Percentiles rank a stretch among this genome's conserved stretches.
Conservation (phyloP, 192 early-diverging fungal species). For the Rhizophagus clarus region DNA sequence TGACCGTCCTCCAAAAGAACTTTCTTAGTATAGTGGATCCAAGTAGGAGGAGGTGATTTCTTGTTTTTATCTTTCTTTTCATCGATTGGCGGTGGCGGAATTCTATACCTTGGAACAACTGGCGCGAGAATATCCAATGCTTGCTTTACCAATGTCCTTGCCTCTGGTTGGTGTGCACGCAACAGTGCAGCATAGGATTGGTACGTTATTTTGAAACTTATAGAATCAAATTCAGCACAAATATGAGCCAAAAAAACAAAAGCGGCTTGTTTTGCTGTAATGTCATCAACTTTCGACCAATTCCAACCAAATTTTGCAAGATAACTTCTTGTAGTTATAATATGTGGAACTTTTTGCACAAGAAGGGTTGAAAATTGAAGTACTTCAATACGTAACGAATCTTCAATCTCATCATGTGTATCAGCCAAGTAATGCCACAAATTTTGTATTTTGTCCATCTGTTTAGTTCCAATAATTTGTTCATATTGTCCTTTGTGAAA, state of each 20-base stretch:
- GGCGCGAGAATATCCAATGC: conserved; percentile 93
- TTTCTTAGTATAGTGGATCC: conserved; percentile 85
- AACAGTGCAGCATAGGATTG: conserved; percentile 80
- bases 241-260: conserved; percentile 93
- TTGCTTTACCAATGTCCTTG: conserved; percentile 85
- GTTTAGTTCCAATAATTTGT: conserved; percentile 60
- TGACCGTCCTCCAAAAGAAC: conserved; percentile 95
- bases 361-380: conserved; percentile 91
- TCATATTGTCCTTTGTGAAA: conserved; percentile 56
- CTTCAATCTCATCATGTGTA: conserved; percentile 60
- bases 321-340: conserved; percentile 45
- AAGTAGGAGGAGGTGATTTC: conserved; percentile 57
- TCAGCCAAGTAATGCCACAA: conserved; percentile 58
- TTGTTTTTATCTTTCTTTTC: conserved; percentile 21
- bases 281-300: conserved; percentile 81
- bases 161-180: conserved; percentile 88
- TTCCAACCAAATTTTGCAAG: conserved; percentile 79
- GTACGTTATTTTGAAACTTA: conserved; percentile 60
- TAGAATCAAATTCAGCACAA: conserved; percentile 89
- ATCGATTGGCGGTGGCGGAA: neutral
- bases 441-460: conserved; percentile 61
- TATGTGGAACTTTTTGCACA: conserved; percentile 76
- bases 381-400: conserved; percentile 79
- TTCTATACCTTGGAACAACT: conserved; percentile 70
- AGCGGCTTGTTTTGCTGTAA: conserved; percentile 93